These are phyloP conservation scores for Iberis pinnata DNA, from an alignment of 345 rosid species.

Conservation along the genomic window DNA sequence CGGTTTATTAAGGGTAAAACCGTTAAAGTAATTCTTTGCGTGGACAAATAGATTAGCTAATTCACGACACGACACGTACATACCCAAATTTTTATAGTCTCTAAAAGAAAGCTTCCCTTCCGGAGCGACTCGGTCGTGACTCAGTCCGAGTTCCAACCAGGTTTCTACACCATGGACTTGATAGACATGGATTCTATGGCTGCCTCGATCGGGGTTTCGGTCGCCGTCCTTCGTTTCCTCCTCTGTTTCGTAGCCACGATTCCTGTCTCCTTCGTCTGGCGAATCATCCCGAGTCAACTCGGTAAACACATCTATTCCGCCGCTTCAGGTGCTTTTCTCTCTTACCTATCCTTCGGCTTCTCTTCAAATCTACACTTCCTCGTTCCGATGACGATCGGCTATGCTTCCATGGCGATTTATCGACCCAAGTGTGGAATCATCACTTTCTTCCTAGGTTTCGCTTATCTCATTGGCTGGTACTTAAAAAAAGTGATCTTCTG, in stretches of 20 bases:
- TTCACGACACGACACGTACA: slow-evolving; percentile 13
- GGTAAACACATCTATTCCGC: slow-evolving; percentile 63
- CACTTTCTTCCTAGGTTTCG: slow-evolving; percentile 67
- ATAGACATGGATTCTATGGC: slow-evolving; percentile 60
- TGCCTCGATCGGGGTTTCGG: slow-evolving; percentile 70
- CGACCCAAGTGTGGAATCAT: slow-evolving; percentile 66
- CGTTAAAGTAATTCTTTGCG: too few relatives aligned
- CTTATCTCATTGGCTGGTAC: slow-evolving; percentile 91
- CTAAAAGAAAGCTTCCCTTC: not conserved
- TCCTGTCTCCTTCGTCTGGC: slow-evolving; percentile 66
- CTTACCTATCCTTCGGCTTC: slow-evolving; percentile 82
- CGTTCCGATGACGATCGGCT: slow-evolving; percentile 74
- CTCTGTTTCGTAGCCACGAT: slow-evolving; percentile 83
- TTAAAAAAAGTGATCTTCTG: not conserved
- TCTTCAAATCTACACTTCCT: slow-evolving; percentile 90
- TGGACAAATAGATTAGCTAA: slow-evolving; percentile 2
- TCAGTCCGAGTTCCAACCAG: slow-evolving; percentile 8
- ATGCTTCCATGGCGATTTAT: slow-evolving; percentile 63
- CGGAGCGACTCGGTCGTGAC: slow-evolving; percentile 20
- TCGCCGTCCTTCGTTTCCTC: slow-evolving; percentile 79
- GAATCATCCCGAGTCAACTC: slow-evolving; percentile 55
- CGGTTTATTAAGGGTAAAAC: slow-evolving; percentile 23
- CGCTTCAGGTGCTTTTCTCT: slow-evolving; percentile 54
- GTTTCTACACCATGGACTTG: slow-evolving; percentile 23
- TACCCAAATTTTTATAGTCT: too few relatives aligned